Base-by-base conservation (phyloP, 257 asterid species). In the Nicotiana obtusifolia region DNA sequence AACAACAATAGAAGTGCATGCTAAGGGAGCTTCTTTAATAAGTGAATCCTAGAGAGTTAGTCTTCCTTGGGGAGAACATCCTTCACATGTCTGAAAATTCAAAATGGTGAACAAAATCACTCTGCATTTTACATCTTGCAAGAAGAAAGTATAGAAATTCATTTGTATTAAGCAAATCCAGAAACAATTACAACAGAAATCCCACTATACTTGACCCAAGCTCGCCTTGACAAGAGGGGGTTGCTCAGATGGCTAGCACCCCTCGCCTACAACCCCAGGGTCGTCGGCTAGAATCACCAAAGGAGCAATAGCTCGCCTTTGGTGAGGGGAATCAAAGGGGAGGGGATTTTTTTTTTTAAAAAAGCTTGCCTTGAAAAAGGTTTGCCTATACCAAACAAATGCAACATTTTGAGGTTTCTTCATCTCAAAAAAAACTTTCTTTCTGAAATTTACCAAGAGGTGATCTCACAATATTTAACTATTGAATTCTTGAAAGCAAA, bases 61-160 rank as follows among this genome's bases (percentile, higher is more conserved):
- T 87, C 91, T 90, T 85, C 82, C 88, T 89, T 87, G 88, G 97
- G 37, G 97, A 93, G 97, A 93, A 91, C 92, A 91, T 97, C 86
- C 92, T 87, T 90, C 95, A 87, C 81, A 84, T 71, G 78, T 86
- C 97, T 92, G 97, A 82, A 89, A 82, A 22, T 47, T 28, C 52
- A 28, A 47, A 49, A 10, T 65, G 19, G 33, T 37, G 47, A 64
- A 64, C n/a, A 64, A 64, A 15, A 5, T 64, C 22, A 28, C 44
- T 8, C 33, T 66, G 76, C 76, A 66, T 31, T 66, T 66, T 67
- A 33, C 37, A 67, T 11, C 14, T 49, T 13, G 56, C 56, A 49
- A 49, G 17, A 49, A 49, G n/a, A n/a, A 52, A 52, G 56, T 4
- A 73, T 24, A 31, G 7, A 20, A 73, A 73, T 49, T 4, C 10